Evolutionary conservation across 441 rosid genomes (phyloP), one percentile per base, ranked within the genome.

Genomic region (Brassica hybrid): DNA sequence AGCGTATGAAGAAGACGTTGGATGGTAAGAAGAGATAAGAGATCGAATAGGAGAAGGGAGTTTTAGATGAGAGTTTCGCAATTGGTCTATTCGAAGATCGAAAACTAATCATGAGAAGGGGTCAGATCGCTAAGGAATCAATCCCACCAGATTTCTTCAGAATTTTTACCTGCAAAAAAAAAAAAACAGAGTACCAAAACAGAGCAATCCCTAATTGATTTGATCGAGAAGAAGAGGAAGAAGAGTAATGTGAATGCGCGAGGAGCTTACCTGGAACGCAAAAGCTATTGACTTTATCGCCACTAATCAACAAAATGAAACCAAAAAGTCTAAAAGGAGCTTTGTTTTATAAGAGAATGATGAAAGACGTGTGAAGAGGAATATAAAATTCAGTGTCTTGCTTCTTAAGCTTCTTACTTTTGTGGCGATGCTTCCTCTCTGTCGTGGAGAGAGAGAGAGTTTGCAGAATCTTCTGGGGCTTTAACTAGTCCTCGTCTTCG

Each of bases 21-120:
- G 84, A 88, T 25, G 90, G 94, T 67, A 90, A 85, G 80, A 88
- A 88, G 83, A 82, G 79, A 65, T 85, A 85, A 1, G 94, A 83
- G 69, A 87, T 75, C n/a, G 90, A 84, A 85, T 75, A 84, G 13
- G 87, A 72, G 68, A 88, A 81, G 0, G 86, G 88, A 38, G 84
- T 80, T 76, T 72, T 77, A 56, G 85, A 81, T 27, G 86, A 81
- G 69, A 85, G 83, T 81, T 80, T 83, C 71, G 82, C 76, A 65
- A 84, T 84, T 79, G 71, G 80, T 85, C 72, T 88, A 77, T 78
- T 85, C 79, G 83, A 81, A n/a, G 54, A 48, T 85, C 72, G 93
- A 81, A 84, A 85, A 89, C 87, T 83, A 87, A 90, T 85, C 99
- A 90, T 94, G 93, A 94, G 97, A 89, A 83, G 89, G 74, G 77